Base-by-base conservation (phyloP, 768 basidiomycete species). In the Leccinum subgranulosum region DNA sequence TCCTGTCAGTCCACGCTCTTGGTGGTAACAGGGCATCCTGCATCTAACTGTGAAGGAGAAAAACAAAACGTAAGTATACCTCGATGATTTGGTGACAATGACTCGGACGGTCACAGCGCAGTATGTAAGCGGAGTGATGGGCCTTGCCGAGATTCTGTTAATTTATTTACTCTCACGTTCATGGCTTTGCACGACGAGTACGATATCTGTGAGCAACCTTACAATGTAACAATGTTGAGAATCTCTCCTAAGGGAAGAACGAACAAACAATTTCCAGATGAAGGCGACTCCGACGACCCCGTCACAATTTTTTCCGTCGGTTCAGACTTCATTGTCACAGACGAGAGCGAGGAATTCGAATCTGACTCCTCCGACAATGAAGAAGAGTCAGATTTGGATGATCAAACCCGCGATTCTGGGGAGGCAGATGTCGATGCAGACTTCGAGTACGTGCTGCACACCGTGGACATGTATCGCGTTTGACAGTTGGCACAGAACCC, bases 201-300 rank as follows among this genome's bases (percentile, higher is more conserved):
- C 27, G 55, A 66, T 28, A 39, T 33, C 23, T 64, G 67, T 67
- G 51, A 66, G 66, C 56, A 41, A 43, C 47, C 23, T 60, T 8
- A 71, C 67, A 27, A 8, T 31, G 29, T 36, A 39, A 17, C 3
- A 5, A 47, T 19, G 73, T 84, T 41, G 83, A 86, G 82, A 0
- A 84, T 86, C 64, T 43, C 10, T 43, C 4, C 19, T 19, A 11
- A 43, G 86, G 87, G 61, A 83, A 80, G 82, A 80, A 58, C 60
- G 76, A 66, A 27, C 45, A 27, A 63, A 51, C 52, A 15, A 3
- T 51, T 64, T 54, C 10, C 50, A 64, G 63, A 55, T 31, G 59
- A 57, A 31, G 49, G 51, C 27, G 45, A 47, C 3, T 23, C 33
- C 17, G 63, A 62, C 28, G 12, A 41, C 12, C 28, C 4, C 39